Evolutionary conservation across 1,139 yeast species (phyloP).

Genomic region (Lodderomyces elongisporus): DNA sequence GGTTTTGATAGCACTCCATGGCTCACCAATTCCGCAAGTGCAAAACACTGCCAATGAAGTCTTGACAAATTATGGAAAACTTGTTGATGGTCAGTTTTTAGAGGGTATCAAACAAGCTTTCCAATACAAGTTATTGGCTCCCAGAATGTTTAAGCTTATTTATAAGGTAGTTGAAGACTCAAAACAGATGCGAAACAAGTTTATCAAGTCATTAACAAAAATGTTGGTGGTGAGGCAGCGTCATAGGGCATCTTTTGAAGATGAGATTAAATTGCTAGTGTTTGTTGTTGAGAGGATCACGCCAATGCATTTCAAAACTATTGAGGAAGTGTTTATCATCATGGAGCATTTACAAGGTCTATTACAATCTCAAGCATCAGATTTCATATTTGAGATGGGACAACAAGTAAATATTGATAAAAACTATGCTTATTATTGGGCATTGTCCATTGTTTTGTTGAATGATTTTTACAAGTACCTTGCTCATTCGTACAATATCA

Average conservation of each 20-base stretch:
- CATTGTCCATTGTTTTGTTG: conserved; percentile 12
- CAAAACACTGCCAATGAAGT: conserved; percentile 46
- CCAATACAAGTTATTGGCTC: conserved; percentile 31
- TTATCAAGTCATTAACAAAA: conserved; percentile 28
- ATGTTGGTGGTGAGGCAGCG: conserved; percentile 17
- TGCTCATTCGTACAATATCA: conserved; percentile 19
- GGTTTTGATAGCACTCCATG: conserved; percentile 64
- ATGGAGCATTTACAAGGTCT: conserved; percentile 14
- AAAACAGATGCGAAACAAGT: conserved; percentile 43
- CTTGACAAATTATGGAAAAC: conserved; percentile 47
- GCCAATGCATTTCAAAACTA: conserved; percentile 27
- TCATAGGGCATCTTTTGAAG: not conserved
- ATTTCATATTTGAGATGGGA: conserved; percentile 20
- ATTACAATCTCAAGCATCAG: conserved; percentile 28
- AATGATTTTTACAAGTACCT: conserved; percentile 20
- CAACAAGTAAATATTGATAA: not conserved
- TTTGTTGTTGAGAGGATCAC: conserved; percentile 20
- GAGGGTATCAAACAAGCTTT: conserved; percentile 62
- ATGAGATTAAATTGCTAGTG: conserved; percentile 7
- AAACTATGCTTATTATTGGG: not conserved
- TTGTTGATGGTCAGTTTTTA: conserved; percentile 59
- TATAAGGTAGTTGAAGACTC: conserved; percentile 35
- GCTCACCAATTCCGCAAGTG: conserved; percentile 45
- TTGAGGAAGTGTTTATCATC: conserved; percentile 35
- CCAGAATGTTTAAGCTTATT: conserved; percentile 23